Evolutionary conservation across 805 yeast genomes (phyloP).

Genomic region (Saccharomycopsis sp.): DNA sequence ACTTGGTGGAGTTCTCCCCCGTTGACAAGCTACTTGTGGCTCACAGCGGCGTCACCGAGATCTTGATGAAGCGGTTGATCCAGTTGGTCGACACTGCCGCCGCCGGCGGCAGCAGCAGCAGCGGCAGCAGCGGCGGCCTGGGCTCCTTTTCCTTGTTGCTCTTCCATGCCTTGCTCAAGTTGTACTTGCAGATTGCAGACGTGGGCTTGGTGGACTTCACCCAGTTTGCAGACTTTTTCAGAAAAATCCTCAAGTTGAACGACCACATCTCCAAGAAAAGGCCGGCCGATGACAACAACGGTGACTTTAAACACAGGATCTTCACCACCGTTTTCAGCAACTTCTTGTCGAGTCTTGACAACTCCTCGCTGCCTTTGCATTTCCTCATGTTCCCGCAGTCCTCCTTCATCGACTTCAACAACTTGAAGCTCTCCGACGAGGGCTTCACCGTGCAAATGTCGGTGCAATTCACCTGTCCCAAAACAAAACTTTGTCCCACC

Average conservation of each 20-base stretch:
- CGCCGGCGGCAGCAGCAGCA: no score
- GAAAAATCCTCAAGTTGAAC: conserved; percentile 12
- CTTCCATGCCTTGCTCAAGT: conserved; percentile 9
- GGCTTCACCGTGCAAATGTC: conserved; percentile 33
- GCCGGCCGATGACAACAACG: neutral
- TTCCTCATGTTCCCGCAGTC: conserved; percentile 11
- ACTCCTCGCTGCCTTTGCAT: conserved; percentile 9
- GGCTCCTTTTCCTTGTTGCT: neutral
- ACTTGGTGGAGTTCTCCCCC: conserved; percentile 9
- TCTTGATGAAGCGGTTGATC: conserved; percentile 3
- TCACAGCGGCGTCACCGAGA: conserved; percentile 8
- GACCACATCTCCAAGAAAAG: conserved; percentile 4
- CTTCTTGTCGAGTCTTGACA: conserved; percentile 7
- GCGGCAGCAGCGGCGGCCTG: neutral
- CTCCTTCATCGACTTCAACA: conserved; percentile 6
- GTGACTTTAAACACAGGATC: neutral
- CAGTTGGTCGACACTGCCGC: neutral
- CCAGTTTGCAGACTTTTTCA: conserved; percentile 3
- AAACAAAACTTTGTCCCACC: neutral
- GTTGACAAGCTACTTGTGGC: conserved; percentile 9
- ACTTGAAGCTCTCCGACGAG: conserved; percentile 12
- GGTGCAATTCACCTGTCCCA: conserved; percentile 28
- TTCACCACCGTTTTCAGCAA: conserved; percentile 6
- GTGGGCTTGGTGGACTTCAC: conserved; percentile 14
- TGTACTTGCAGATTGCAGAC: conserved; percentile 12